Conservation (phyloP, 768 basidiomycete species). For the Boletus eberwhitei region DNA sequence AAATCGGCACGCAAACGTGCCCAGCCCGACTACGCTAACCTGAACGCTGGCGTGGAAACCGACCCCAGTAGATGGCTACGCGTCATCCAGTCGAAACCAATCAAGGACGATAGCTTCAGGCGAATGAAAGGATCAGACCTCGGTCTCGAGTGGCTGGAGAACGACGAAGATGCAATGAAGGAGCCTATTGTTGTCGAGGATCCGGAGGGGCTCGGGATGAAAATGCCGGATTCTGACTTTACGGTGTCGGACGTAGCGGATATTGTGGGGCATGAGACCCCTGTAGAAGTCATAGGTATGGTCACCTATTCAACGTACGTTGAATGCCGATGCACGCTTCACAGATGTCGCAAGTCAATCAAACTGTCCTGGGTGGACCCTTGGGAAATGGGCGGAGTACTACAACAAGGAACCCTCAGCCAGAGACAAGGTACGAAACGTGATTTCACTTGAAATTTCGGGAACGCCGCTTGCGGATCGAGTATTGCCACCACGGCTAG, state of each 20-base stretch:
- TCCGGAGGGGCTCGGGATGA: conserved; percentile 84
- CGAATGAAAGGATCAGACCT: conserved; percentile 65
- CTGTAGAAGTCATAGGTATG: conserved; percentile 90
- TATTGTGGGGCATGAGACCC: conserved; percentile 70
- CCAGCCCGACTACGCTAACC: conserved; percentile 74
- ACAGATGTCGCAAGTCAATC: conserved; percentile 88
- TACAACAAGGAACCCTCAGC: conserved; percentile 62
- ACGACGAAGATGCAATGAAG: conserved; percentile 66
- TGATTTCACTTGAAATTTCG: conserved; percentile 93
- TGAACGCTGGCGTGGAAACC: conserved; percentile 61
- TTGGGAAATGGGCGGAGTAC: conserved; percentile 90
- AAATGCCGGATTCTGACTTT: conserved; percentile 71
- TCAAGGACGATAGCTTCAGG: conserved; percentile 61
- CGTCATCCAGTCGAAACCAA: conserved; percentile 64
- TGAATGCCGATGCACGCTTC: not conserved
- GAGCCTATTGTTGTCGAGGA: conserved; percentile 81
- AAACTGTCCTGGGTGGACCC: conserved; percentile 80
- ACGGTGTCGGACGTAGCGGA: conserved; percentile 80
- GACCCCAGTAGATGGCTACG: conserved; percentile 63
- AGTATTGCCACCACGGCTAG: conserved; percentile 79
- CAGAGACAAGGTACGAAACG: conserved; percentile 88
- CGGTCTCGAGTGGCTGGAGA: conserved; percentile 71
- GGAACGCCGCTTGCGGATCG: conserved; percentile 76
- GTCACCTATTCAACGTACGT: conserved; percentile 2
- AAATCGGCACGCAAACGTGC: conserved; percentile 77